These are phyloP conservation scores for Penicillium goetzii DNA, from an alignment of 495 filamentous ascomycete species.

Conservation along the genomic window DNA sequence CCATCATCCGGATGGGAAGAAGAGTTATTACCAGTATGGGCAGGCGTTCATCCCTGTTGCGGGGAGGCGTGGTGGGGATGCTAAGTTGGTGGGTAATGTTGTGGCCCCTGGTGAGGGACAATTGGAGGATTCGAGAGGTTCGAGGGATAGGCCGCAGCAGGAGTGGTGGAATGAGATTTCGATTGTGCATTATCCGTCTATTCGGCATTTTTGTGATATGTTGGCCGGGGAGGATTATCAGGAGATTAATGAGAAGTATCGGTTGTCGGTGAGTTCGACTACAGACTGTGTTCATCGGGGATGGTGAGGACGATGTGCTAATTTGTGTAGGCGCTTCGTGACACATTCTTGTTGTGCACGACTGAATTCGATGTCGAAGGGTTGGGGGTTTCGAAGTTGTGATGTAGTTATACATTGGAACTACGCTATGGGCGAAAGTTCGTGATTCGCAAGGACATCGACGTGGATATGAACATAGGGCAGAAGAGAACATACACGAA, in stretches of 20 bases:
- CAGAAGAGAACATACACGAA: not conserved
- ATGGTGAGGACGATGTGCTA: not conserved
- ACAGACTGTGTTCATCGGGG: not conserved
- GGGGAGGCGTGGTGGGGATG: conserved; percentile 55
- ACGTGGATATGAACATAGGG: not conserved
- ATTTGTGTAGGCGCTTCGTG: conserved; percentile 49
- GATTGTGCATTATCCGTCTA: conserved; percentile 67
- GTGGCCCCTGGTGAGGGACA: conserved; percentile 32
- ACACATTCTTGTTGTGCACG: conserved; percentile 67
- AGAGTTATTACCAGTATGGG: conserved; percentile 62
- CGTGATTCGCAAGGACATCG: not conserved
- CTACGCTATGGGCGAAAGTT: not conserved
- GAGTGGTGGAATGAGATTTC: conserved; percentile 63
- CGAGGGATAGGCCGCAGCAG: conserved; percentile 28
- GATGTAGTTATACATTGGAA: not conserved
- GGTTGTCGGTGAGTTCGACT: conserved; percentile 48
- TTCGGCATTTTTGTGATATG: conserved; percentile 68
- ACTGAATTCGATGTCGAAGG: conserved; percentile 56
- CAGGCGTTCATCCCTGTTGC: conserved; percentile 60
- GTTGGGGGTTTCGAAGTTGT: conserved; percentile 30
- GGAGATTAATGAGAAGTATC: conserved; percentile 58
- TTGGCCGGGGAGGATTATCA: conserved; percentile 66
- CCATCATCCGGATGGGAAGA: conserved; percentile 50
- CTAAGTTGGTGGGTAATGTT: conserved; percentile 67
- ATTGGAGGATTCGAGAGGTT: conserved; percentile 34